A percentile compares a stretch with the other conserved stretches of the same genome.
Conservation (phyloP, 768 basidiomycete species). For the Cystofilobasidium ferigula region DNA sequence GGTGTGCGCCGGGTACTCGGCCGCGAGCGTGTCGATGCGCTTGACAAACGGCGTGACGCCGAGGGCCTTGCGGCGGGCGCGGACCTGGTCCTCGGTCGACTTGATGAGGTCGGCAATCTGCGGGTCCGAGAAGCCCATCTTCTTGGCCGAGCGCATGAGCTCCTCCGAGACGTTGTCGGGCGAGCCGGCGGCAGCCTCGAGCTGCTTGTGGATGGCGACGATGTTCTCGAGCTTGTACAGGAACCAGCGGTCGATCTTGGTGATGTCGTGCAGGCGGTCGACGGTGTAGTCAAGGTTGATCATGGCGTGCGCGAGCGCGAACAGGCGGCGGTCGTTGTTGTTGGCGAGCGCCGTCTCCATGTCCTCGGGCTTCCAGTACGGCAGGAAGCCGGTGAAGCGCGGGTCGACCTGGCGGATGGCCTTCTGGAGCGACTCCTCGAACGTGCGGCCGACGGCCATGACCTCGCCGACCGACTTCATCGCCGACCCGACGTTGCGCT, state of each 20-base stretch:
- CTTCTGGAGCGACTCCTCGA: slow-evolving; percentile 96
- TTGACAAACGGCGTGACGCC: slow-evolving; percentile 95
- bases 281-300: slow-evolving; percentile 83
- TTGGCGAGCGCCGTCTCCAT: slow-evolving; percentile 63
- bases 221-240: slow-evolving; percentile 98
- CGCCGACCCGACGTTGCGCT: slow-evolving; percentile 85
- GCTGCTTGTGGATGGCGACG: slow-evolving; percentile 66
- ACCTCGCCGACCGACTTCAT: slow-evolving; percentile 99
- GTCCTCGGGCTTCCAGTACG: slow-evolving; percentile 77
- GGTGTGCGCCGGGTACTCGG: slow-evolving; percentile 95
- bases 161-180: slow-evolving; percentile 60
- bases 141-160: slow-evolving; percentile 76
- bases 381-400: slow-evolving; percentile 91
- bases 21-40: slow-evolving; percentile 96
- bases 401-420: slow-evolving; percentile 97
- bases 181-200: slow-evolving; percentile 51
- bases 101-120: slow-evolving; percentile 78
- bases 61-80: slow-evolving; percentile 71
- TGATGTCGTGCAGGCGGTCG: slow-evolving; percentile 78
- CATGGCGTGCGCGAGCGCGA: slow-evolving; percentile 97
- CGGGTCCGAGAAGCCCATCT: slow-evolving; percentile 85
- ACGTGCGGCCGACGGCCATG: slow-evolving; percentile 98
- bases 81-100: slow-evolving; percentile 64
- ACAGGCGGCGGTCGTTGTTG: slow-evolving; percentile 91
- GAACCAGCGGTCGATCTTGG: slow-evolving; percentile 99